Conservation (phyloP, 768 basidiomycete genomes). For the Pisolithus sp. region DNA sequence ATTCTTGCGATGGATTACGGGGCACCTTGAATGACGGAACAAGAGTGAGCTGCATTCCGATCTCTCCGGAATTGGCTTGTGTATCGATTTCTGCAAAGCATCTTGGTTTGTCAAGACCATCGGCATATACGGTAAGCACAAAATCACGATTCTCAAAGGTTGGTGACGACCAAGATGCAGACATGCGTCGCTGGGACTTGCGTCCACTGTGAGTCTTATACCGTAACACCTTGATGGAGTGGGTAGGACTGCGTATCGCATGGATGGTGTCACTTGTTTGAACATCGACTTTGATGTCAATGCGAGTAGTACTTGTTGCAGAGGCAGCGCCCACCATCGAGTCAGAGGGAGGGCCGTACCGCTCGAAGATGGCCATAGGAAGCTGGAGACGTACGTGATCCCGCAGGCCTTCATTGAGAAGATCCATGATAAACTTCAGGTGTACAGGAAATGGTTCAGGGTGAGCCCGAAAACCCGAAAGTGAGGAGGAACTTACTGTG, state of each 20-base stretch:
- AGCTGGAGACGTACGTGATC: conserved; percentile 51
- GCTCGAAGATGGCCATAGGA: conserved; percentile 42
- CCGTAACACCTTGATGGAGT: conserved; percentile 28
- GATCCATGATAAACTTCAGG: conserved; percentile 44
- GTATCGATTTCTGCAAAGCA: conserved; percentile 47
- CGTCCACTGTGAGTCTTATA: conserved; percentile 32
- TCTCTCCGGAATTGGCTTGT: conserved; percentile 16
- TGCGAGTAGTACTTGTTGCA: conserved; percentile 26
- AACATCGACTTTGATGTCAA: conserved; percentile 39
- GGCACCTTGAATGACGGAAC: conserved; percentile 46
- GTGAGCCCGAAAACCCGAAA: background rate
- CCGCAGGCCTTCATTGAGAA: conserved; percentile 42
- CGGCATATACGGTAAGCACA: conserved; percentile 42
- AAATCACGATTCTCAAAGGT: conserved; percentile 44
- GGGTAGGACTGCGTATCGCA: conserved; percentile 38
- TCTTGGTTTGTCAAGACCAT: conserved; percentile 46
- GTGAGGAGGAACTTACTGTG: conserved; percentile 30
- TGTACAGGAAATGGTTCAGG: background rate
- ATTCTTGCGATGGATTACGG: conserved; percentile 43
- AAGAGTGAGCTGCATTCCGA: conserved; percentile 50
- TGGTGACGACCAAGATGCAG: conserved; percentile 34
- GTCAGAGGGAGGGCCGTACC: conserved; percentile 45
- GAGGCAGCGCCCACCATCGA: conserved; percentile 29
- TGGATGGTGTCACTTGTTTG: conserved; percentile 44
- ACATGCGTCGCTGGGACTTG: conserved; percentile 8